A percentile compares a stretch with the other conserved stretches of the same genome.
Evolutionary conservation across 2,329 filamentous ascomycete genomes (phyloP).

Genomic region (Helicocarpus griseus): DNA sequence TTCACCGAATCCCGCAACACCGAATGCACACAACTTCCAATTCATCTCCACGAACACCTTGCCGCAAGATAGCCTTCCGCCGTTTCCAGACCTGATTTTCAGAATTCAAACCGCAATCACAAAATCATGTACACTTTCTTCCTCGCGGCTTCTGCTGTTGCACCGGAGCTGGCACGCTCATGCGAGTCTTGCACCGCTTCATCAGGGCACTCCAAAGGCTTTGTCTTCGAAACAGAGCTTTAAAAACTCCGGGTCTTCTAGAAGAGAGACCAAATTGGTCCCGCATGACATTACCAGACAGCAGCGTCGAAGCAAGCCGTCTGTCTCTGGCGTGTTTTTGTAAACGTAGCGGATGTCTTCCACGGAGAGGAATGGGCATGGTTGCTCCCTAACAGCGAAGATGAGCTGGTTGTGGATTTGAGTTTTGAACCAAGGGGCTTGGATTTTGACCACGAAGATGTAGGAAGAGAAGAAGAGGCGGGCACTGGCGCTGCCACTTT

Average conservation of each 20-base stretch:
- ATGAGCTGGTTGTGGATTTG: slow-evolving; percentile 1
- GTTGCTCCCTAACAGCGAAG: neutral
- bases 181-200: neutral
- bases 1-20: too few relatives aligned
- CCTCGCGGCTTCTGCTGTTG: neutral
- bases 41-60: too few relatives aligned
- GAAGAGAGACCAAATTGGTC: neutral
- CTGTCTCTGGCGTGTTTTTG: neutral
- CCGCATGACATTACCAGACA: neutral
- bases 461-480: slow-evolving; percentile 4
- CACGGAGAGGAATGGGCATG: neutral
- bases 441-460: slow-evolving; percentile 1
- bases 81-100: neutral
- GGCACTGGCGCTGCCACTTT: neutral
- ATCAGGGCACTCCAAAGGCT: neutral
- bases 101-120: neutral
- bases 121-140: neutral
- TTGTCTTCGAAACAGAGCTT: slow-evolving; percentile 1
- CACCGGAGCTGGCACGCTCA: neutral
- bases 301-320: neutral
- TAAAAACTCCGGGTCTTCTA: neutral
- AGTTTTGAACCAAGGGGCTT: slow-evolving; percentile 2
- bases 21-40: too few relatives aligned
- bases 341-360: neutral
- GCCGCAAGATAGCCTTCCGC: too few relatives aligned